Evolutionary conservation across 176 grass and related monocot species (phyloP), one percentile per base, ranked within the genome.

Genomic region (Pontederia crassipes): DNA sequence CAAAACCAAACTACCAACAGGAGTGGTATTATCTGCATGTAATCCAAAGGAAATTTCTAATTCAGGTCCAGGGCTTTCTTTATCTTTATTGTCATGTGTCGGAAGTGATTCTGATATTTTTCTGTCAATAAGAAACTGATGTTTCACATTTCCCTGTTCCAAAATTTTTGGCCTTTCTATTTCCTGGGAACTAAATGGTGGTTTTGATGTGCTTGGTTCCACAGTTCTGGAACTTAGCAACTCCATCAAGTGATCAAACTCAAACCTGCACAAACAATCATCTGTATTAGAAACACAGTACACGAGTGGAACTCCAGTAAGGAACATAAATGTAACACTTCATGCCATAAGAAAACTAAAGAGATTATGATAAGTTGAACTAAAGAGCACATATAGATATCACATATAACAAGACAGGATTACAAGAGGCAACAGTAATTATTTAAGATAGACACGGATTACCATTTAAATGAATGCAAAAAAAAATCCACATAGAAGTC

Each of bases 221-320:
- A 74, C 47, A 45, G 74, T 78, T 84, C 74, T 84, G 53, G 77
- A 84, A 70, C 12, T 54, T 64, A 89, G 68, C 58, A 89, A 65
- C 48, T 75, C 20, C 11, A 65, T 15, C 56, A 89, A 64, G 73
- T 67, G 76, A 77, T 84, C 81, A 72, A 81, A 84, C 29, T 89
- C 81, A 65, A 24, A 65, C 74, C 85, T 89, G 60, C 45, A 59
- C 62, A 71, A 79, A 24, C 16, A 50, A 63, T 0, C 52, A 16
- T 58, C 57, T 67, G 54, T 58, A 29, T 48, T 15, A 65, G 10
- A 24, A 20, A 48, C n/a, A 45, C 62, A 48, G 2, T 26, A 26
- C 6, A 8, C 46, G 11, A 27, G 10, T 11, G 24, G 2, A 8
- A 3, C 8, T 28, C 28, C 17, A 27, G 11, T 10, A 58, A 27